A percentile compares a stretch with the other conserved stretches of the same genome.
Evolutionary conservation across 2,329 filamentous ascomycete genomes (phyloP).

Genomic region (Fusarium musae): DNA sequence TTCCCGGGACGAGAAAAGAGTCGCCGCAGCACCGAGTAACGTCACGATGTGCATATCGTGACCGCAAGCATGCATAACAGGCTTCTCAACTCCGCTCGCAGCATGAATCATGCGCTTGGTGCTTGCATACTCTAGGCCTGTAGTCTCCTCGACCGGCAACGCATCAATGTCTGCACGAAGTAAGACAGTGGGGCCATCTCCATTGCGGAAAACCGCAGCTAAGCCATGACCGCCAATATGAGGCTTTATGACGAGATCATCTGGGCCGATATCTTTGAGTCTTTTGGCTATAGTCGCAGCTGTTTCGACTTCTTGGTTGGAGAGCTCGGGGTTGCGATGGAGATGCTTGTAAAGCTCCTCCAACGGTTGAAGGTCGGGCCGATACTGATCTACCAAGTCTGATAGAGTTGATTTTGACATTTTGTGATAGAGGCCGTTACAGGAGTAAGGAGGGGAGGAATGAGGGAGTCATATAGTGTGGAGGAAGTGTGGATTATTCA

Average conservation of each 20-base stretch:
- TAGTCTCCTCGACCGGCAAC: conserved; percentile 66
- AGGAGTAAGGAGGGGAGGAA: no score
- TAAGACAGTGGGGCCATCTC: conserved; percentile 63
- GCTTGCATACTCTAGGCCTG: conserved; percentile 66
- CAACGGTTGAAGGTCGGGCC: not conserved
- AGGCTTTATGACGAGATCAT: conserved; percentile 53
- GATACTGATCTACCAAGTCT: conserved; percentile 2
- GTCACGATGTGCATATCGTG: conserved; percentile 73
- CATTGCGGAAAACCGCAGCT: conserved; percentile 66
- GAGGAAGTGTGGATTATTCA: not conserved
- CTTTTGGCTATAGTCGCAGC: conserved; percentile 57
- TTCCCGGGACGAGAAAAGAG: conserved; percentile 56
- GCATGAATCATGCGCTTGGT: conserved; percentile 1
- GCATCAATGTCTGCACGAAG: conserved; percentile 72
- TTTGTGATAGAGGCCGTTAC: rapidly evolving
- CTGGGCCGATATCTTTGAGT: conserved; percentile 41
- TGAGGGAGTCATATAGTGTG: not conserved
- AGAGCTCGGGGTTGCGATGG: conserved; percentile 69
- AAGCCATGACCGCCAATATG: conserved; percentile 69
- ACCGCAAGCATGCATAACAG: conserved; percentile 76
- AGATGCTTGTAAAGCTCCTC: conserved; percentile 63
- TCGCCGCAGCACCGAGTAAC: conserved; percentile 65
- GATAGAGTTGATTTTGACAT: not conserved
- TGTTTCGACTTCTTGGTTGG: conserved; percentile 64
- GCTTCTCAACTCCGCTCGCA: conserved; percentile 46